Base-by-base conservation (phyloP, 495 filamentous ascomycete species). In the Annulohypoxylon stygium region DNA sequence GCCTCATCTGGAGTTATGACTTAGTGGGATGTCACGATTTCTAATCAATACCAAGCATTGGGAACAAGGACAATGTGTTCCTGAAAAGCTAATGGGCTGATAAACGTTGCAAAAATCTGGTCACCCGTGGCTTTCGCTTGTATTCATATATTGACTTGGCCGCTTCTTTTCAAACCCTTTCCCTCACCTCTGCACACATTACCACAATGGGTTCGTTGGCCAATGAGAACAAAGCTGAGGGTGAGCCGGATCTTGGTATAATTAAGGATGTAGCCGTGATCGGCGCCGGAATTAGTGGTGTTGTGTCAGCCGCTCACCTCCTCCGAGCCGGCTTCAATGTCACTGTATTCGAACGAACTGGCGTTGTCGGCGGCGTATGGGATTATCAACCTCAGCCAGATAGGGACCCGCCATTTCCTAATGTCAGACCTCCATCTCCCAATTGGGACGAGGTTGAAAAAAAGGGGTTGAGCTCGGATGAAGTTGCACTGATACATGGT, bases 211-310 rank as follows among this genome's bases (percentile, higher is more conserved):
- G 70, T 41, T 73, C 70, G 51, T 30, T 65, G 16, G n/a, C 43
- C 14, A 68, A 25, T 30, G 36, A 65, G 0, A 58, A 26, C n/a
- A 34, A 45, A 36, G 16, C 51, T 48, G 60, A 47, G 12, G 25
- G 36, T 33, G 59, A 12, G 8, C 20, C 64, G 54, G 36, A 45
- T 34, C 70, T 68, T 26, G 62, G 62, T 3, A 47, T 64, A 12
- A 82, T 84, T 41, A 81, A 82, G 41, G 78, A 77, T 30, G 88
- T 92, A 1, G 91, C 90, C 10, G 86, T 93, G 14, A 90, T 93
- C 64, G 91, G 91, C 2, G 90, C 90, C 30, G 90, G 91, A 8
- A 89, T 93, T 45, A 91, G 88, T 62, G 90, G 91, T 8, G 86
- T 93, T 26, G 84, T 85, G 3, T 82, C 88, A 10, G 89, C 90